Percentiles rank a stretch among this genome's conserved stretches.
Evolutionary conservation across 2,329 filamentous ascomycete genomes (phyloP).

Genomic region (Macrophomina pseudophaseolina): DNA sequence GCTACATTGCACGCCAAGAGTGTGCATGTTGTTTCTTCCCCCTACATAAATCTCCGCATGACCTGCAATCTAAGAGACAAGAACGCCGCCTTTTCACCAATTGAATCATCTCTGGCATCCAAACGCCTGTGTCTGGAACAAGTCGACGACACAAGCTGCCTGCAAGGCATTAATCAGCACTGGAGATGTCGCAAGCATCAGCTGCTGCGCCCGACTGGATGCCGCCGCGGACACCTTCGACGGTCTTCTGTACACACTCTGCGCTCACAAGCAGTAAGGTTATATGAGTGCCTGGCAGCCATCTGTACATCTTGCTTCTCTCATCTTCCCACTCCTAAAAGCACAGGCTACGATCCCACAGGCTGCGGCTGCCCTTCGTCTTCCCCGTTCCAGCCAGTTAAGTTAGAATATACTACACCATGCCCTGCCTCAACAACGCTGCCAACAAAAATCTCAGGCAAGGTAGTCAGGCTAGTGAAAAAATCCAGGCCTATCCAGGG

Average conservation of each 20-base stretch:
- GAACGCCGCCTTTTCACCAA: too few species aligned
- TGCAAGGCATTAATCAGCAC: background rate
- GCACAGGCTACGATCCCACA: too few species aligned
- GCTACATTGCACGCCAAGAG: too few species aligned
- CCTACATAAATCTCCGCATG: background rate
- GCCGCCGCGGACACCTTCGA: too few species aligned
- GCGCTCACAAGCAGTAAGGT: background rate
- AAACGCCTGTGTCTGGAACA: slow-evolving; percentile 38
- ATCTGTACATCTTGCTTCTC: background rate
- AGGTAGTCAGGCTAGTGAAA: background rate
- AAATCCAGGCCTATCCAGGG: background rate
- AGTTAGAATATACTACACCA: too few species aligned
- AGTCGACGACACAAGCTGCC: slow-evolving; percentile 33
- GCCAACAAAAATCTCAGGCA: too few species aligned
- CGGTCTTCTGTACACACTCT: too few species aligned
- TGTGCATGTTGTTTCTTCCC: too few species aligned
- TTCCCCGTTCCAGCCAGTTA: too few species aligned
- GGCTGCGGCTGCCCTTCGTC: too few species aligned
- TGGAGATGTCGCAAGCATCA: background rate
- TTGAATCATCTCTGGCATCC: slow-evolving; percentile 30
- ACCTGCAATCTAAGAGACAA: background rate
- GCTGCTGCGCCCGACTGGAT: background rate
- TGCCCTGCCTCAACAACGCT: too few species aligned
- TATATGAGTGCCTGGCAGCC: background rate
- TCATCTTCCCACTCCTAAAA: too few species aligned